Percentiles rank a stretch among this genome's conserved stretches.
Conservation (phyloP, 805 yeast species). For the Starmerella bombi region DNA sequence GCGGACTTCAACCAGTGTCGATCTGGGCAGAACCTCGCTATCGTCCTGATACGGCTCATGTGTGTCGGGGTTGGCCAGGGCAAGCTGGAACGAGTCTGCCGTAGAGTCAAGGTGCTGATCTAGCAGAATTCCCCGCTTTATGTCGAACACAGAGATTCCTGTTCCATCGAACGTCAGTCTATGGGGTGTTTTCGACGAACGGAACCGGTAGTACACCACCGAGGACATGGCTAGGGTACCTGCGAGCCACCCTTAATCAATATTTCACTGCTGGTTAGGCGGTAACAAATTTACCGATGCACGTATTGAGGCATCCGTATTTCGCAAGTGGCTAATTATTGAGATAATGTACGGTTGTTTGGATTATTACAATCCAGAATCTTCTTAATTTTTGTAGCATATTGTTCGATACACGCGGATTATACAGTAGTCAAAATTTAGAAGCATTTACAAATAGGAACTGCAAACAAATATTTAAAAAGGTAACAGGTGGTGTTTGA, state of each 20-base stretch:
- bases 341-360: too few species aligned
- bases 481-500: too few species aligned
- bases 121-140: conserved; percentile 76
- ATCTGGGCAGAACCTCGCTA: conserved; percentile 78
- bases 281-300: not conserved
- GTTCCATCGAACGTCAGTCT: conserved; percentile 89
- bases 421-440: too few species aligned
- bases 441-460: too few species aligned
- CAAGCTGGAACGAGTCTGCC: conserved; percentile 59
- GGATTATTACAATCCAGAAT: too few species aligned
- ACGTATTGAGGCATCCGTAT: too few species aligned
- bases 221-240: conserved; percentile 48
- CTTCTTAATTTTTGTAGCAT: too few species aligned
- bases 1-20: conserved; percentile 67
- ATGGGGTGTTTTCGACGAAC: conserved; percentile 67
- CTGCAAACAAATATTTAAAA: too few species aligned
- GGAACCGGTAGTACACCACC: conserved; percentile 71
- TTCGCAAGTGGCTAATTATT: too few species aligned
- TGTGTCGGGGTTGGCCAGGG: conserved; percentile 58
- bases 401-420: too few species aligned
- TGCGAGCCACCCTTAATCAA: not conserved
- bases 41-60: conserved; percentile 73
- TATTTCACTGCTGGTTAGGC: not conserved
- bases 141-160: conserved; percentile 86
- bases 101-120: conserved; percentile 75